Evolutionary conservation across 768 basidiomycete genomes (phyloP).

Genomic region (Russula sp.): DNA sequence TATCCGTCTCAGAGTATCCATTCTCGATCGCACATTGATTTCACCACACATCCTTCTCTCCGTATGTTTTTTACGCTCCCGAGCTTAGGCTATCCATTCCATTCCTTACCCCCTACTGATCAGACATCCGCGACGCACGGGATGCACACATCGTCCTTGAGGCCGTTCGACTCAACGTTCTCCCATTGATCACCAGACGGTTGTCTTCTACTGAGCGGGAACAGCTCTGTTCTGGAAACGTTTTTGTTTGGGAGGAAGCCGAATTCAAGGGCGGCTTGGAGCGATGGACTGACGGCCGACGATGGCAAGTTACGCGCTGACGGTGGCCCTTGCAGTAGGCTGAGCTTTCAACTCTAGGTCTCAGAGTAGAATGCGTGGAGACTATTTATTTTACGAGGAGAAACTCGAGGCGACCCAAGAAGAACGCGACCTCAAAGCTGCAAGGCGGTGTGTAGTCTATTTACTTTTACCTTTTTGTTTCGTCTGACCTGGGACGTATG

Average conservation of each 20-base stretch:
- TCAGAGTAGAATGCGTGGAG: constrained; percentile 77
- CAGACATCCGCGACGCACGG: constrained; percentile 73
- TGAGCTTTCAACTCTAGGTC: constrained; percentile 43
- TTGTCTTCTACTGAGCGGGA: constrained; percentile 65
- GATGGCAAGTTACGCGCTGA: constrained; percentile 44
- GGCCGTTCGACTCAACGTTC: constrained; percentile 60
- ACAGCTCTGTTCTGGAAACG: constrained; percentile 60
- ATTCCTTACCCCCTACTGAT: neutral
- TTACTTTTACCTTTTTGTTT: neutral
- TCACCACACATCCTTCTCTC: constrained; percentile 19
- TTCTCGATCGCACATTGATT: constrained; percentile 13
- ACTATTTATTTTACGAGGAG: constrained; percentile 79
- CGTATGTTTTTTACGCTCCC: constrained; percentile 4
- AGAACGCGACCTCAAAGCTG: constrained; percentile 72
- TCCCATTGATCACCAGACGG: constrained; percentile 65
- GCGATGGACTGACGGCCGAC: constrained; percentile 75
- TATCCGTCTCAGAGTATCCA: constrained; percentile 9
- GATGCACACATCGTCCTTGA: constrained; percentile 73
- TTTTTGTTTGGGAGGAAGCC: constrained; percentile 84
- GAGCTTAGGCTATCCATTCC: neutral
- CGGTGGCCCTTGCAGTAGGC: neutral
- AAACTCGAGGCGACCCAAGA: constrained; percentile 76
- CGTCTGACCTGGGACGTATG: neutral
- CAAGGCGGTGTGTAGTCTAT: constrained; percentile 46
- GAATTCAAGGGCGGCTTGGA: constrained; percentile 55